These are phyloP conservation scores for Dissoconium aciculare DNA, from an alignment of 2,329 filamentous ascomycete species.

Conservation along the genomic window DNA sequence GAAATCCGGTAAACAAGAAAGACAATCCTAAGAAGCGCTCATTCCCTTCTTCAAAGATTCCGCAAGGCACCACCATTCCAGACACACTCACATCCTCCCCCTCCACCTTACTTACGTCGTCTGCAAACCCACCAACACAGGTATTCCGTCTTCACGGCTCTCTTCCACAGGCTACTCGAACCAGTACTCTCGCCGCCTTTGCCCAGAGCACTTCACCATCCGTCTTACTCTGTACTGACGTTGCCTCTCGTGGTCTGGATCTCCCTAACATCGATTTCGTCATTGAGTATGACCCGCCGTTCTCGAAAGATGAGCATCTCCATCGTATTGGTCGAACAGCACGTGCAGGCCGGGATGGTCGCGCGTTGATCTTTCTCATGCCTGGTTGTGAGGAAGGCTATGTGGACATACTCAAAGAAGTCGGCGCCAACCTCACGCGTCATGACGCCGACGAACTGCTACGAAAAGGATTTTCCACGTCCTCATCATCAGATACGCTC, in stretches of 20 bases:
- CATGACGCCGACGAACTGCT: constrained; percentile 52
- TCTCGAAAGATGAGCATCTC: constrained; percentile 82
- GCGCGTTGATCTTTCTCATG: constrained; percentile 76
- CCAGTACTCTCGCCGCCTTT: constrained; percentile 71
- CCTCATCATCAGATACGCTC: constrained; percentile 24
- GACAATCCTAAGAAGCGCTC: too few species aligned
- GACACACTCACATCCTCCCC: constrained; percentile 38
- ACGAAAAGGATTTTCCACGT: constrained; percentile 43
- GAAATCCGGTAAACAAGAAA: constrained; percentile 15
- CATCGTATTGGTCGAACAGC: constrained; percentile 92
- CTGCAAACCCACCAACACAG: constrained; percentile 62
- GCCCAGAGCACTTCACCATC: constrained; percentile 57
- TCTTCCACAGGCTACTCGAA: constrained; percentile 72
- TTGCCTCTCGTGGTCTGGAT: constrained; percentile 88
- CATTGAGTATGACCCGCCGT: constrained; percentile 90
- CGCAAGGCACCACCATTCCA: constrained; percentile 27
- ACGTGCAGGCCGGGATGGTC: constrained; percentile 74
- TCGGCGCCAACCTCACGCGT: constrained; percentile 42
- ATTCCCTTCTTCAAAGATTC: too few species aligned
- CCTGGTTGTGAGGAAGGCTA: constrained; percentile 90
- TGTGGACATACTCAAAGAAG: constrained; percentile 59
- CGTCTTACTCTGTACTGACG: constrained; percentile 84
- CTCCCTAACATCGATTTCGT: constrained; percentile 89
- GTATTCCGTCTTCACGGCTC: constrained; percentile 85
- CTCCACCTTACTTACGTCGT: constrained; percentile 29